A percentile compares a stretch with the other conserved stretches of the same genome.
Evolutionary conservation across 176 grass and related monocot species (phyloP).

Genomic region (Oryza coarctata): DNA sequence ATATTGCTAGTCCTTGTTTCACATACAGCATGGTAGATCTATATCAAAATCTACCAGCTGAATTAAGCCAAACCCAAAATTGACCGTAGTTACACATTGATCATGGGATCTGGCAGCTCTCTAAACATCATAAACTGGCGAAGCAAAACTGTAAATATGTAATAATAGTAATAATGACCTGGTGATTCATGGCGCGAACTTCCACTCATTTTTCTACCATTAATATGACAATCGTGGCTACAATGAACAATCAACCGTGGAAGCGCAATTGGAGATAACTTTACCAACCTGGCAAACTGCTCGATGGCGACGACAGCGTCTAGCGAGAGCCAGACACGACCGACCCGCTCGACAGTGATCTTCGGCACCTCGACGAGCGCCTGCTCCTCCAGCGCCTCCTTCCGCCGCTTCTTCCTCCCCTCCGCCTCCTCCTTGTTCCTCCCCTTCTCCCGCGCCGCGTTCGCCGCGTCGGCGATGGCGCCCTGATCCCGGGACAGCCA

Average conservation of each 20-base stretch:
- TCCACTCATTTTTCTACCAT: not conserved
- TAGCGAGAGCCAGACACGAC: constrained; percentile 59
- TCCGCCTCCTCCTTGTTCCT: constrained; percentile 43
- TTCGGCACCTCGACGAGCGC: constrained; percentile 58
- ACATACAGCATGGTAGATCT: not conserved
- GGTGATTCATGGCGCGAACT: not conserved
- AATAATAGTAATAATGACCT: not conserved
- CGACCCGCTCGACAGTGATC: constrained; percentile 67
- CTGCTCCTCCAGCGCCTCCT: constrained; percentile 50
- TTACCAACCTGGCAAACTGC: constrained; percentile 77
- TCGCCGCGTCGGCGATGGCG: constrained; percentile 41
- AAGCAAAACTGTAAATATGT: not conserved
- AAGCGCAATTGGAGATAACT: not conserved
- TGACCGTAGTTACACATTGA: not conserved
- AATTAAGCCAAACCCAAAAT: not conserved
- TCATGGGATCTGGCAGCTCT: not conserved
- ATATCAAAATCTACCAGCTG: not conserved
- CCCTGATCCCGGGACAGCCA: constrained; percentile 59
- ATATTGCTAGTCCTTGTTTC: not conserved
- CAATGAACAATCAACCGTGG: not conserved
- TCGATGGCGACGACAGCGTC: constrained; percentile 77
- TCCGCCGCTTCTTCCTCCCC: constrained; percentile 47
- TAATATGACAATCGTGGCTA: not conserved
- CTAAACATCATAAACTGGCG: not conserved
- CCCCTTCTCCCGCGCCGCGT: constrained; percentile 42